Evolutionary conservation across 2,329 filamentous ascomycete genomes (phyloP).

Genomic region (Cryphonectria nitschkei): DNA sequence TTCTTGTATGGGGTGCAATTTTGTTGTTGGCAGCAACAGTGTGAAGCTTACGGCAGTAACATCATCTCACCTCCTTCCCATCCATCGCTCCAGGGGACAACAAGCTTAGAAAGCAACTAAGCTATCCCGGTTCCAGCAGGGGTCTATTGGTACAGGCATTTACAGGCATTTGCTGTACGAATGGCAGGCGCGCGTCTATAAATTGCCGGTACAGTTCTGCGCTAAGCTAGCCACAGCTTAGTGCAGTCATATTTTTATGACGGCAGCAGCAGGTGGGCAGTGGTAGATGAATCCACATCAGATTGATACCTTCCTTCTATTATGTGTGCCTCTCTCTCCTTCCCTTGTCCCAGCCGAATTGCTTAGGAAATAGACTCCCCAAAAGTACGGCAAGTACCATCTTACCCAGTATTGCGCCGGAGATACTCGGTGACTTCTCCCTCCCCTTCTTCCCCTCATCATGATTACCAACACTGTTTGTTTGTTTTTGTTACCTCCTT

Average conservation of each 20-base stretch:
- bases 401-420: background rate
- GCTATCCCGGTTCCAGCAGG: background rate
- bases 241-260: slow-evolving; percentile 7
- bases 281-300: background rate
- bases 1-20: background rate
- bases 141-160: background rate
- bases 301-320: background rate
- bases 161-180: background rate
- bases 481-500: background rate
- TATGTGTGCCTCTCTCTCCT: background rate
- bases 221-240: background rate
- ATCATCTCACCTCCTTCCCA: background rate
- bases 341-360: background rate
- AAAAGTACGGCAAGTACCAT: background rate
- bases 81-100: background rate
- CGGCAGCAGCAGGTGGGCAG: background rate
- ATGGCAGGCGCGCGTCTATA: slow-evolving; percentile 29
- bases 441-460: background rate
- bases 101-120: slow-evolving; percentile 6
- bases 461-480: background rate
- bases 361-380: background rate
- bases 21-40: background rate
- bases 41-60: background rate
- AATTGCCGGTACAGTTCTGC: slow-evolving; percentile 2
- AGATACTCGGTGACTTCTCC: background rate